Percentiles rank a stretch among this genome's conserved stretches.
Evolutionary conservation across 768 basidiomycete genomes (phyloP).

Genomic region (Trametes punicea): DNA sequence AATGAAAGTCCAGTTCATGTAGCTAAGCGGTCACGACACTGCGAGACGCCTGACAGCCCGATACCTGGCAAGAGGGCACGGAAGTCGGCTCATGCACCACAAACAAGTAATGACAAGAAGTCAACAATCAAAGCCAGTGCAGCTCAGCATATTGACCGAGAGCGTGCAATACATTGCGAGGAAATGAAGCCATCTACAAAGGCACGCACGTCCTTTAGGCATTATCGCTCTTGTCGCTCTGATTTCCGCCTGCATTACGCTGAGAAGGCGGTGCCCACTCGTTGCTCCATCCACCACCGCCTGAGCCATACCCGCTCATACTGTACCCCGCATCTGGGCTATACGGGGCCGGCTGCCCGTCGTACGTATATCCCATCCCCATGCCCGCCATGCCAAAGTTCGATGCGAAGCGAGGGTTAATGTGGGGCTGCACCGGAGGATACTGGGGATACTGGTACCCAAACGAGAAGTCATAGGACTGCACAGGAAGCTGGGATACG

Average conservation of each 20-base stretch:
- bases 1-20: too few relatives aligned
- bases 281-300: conserved; percentile 2
- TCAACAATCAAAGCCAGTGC: too few relatives aligned
- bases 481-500: conserved; percentile 20
- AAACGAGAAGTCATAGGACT: conserved; percentile 17
- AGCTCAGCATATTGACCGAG: too few relatives aligned
- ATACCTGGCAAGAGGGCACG: too few relatives aligned
- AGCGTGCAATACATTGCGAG: background rate
- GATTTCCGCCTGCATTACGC: background rate
- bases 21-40: too few relatives aligned
- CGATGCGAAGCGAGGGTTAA: conserved; percentile 77
- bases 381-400: conserved; percentile 63
- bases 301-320: background rate
- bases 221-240: background rate
- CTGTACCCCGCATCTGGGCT: conserved; percentile 13
- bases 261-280: background rate
- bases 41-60: too few relatives aligned
- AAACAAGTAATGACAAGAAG: too few relatives aligned
- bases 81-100: too few relatives aligned
- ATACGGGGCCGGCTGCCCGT: conserved; percentile 10
- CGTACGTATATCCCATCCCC: conserved; percentile 31
- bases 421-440: conserved; percentile 68
- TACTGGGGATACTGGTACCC: conserved; percentile 17
- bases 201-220: background rate
- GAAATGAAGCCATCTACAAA: background rate